A percentile compares a stretch with the other conserved stretches of the same genome.
phyloP scores from a whole-genome alignment of 1,139 yeast genomes.

The Pneumocystis wakefieldiae region DNA sequence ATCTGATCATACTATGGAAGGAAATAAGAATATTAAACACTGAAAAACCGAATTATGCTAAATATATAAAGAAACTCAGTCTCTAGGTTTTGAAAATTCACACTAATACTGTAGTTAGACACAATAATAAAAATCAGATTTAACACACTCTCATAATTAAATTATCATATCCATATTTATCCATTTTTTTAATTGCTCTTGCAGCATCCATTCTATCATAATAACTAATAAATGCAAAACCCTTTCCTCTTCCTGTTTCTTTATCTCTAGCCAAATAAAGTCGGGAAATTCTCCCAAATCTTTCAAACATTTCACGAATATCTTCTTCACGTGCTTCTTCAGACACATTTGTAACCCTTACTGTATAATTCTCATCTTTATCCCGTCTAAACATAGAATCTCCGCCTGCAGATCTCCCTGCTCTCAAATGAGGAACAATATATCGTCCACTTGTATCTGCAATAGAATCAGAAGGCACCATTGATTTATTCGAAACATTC shows the following conservation, averaged over 20 bases:
- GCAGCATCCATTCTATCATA: constrained; percentile 56
- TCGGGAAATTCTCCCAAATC: constrained; percentile 58
- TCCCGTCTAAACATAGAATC: constrained; percentile 23
- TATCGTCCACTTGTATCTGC: constrained; percentile 34
- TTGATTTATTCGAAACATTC: constrained; percentile 24
- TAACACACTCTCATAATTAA: constrained; percentile 42
- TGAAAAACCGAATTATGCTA: neutral
- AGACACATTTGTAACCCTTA: constrained; percentile 85
- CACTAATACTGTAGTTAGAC: neutral
- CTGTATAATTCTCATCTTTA: constrained; percentile 71
- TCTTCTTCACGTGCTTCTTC: constrained; percentile 71
- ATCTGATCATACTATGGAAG: too few species aligned
- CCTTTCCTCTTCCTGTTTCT: constrained; percentile 89
- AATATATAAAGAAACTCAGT: constrained; percentile 1
- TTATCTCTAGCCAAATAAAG: constrained; percentile 78
- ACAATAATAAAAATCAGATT: neutral
- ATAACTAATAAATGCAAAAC: constrained; percentile 92
- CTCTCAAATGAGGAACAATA: constrained; percentile 68
- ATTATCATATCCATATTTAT: constrained; percentile 88
- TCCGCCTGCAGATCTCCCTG: constrained; percentile 31
- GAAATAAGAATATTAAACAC: neutral
- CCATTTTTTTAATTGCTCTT: constrained; percentile 57
- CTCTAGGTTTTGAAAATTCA: constrained; percentile 13
- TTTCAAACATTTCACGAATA: constrained; percentile 54
- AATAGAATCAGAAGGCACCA: constrained; percentile 22